Evolutionary conservation across 371 early-diverging fungal species (phyloP).

Genomic region (Choanephora cucurbitarum): DNA sequence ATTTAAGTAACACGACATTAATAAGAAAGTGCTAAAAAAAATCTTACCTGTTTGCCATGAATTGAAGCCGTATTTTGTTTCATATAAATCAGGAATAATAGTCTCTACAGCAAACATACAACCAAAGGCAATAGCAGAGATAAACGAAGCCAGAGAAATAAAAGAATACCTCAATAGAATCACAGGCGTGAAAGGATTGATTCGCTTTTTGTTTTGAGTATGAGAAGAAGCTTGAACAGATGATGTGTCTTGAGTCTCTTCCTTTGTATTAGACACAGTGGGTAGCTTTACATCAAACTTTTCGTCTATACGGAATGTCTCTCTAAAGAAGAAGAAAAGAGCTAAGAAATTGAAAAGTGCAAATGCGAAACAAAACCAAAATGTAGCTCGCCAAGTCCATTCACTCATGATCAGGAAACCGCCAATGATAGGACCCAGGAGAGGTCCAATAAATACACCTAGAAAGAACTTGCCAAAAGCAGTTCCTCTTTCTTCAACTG

Average conservation of each 20-base stretch:
- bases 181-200: conserved; percentile 39
- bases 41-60: conserved; percentile 44
- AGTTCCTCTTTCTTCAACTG: conserved; percentile 31
- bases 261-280: neutral
- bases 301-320: conserved; percentile 53
- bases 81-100: conserved; percentile 38
- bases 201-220: conserved; percentile 8
- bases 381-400: conserved; percentile 31
- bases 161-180: conserved; percentile 49
- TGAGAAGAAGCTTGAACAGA: no score
- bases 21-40: no score
- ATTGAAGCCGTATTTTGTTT: conserved; percentile 34
- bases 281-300: conserved; percentile 24
- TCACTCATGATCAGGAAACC: conserved; percentile 34
- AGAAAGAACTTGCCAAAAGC: conserved; percentile 51
- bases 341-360: conserved; percentile 21
- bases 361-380: conserved; percentile 37
- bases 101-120: conserved; percentile 51
- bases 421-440: conserved; percentile 28
- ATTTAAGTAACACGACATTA: no score
- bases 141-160: conserved; percentile 45
- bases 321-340: conserved; percentile 57
- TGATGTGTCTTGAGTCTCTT: no score
- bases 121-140: conserved; percentile 54
- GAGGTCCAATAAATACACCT: conserved; percentile 47